A percentile compares a stretch with the other conserved stretches of the same genome.
These are phyloP conservation scores for Aphanomyces cochlioides DNA, from an alignment of 352 stramenopile genomes.

Conservation along the genomic window DNA sequence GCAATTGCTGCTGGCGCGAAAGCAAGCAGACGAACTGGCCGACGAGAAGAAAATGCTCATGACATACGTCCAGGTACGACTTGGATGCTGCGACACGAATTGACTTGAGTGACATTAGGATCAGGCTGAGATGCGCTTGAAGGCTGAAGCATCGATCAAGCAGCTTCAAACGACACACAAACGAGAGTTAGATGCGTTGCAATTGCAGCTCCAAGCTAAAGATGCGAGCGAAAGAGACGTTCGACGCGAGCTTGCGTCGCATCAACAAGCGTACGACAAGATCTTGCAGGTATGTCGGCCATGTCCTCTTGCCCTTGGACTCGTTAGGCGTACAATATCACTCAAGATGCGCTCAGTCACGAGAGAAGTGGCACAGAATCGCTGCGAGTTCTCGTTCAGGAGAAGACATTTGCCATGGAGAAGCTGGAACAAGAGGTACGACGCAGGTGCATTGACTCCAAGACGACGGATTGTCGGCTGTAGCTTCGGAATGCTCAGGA, in stretches of 20 bases:
- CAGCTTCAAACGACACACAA: constrained; percentile 7
- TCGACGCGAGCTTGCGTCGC: not conserved
- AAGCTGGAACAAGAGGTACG: constrained; percentile 8
- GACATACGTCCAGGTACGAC: constrained; percentile 17
- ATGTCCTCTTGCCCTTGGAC: not conserved
- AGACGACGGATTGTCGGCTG: not conserved
- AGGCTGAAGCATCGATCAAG: constrained; percentile 20
- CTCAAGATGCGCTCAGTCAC: constrained; percentile 21
- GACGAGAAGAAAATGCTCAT: constrained; percentile 30
- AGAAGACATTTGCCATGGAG: constrained; percentile 19
- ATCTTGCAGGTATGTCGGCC: constrained; percentile 8
- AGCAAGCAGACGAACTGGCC: constrained; percentile 34
- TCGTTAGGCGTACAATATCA: constrained; percentile 24
- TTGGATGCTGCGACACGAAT: not conserved
- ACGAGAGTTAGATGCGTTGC: constrained; percentile 1
- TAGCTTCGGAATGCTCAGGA: not conserved
- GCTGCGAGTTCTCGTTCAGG: constrained; percentile 7
- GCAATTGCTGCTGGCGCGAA: constrained; percentile 30
- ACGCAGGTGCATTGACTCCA: not conserved
- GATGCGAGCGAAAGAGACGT: not conserved
- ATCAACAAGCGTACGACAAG: constrained; percentile 21
- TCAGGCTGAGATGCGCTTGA: constrained; percentile 16
- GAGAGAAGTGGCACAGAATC: constrained; percentile 6
- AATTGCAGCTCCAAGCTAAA: constrained; percentile 5
- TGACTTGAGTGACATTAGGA: not conserved